phyloP scores from a whole-genome alignment of 2,329 filamentous ascomycete genomes.

The Arthroderma sp. region DNA sequence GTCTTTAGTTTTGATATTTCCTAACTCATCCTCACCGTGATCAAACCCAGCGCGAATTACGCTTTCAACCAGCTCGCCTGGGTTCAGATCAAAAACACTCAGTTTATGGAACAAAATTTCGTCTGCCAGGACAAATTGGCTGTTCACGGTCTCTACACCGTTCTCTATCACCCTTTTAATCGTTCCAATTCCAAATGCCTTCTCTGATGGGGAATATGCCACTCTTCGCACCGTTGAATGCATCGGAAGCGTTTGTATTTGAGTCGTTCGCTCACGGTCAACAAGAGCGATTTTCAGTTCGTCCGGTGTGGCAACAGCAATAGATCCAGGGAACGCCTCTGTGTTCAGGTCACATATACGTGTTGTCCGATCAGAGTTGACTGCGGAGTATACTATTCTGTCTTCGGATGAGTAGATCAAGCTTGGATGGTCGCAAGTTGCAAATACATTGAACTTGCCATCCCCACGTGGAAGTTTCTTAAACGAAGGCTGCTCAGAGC shows the following conservation, averaged over 20 bases:
- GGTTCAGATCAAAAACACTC: slow-evolving; percentile 52
- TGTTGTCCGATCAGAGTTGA: slow-evolving; percentile 75
- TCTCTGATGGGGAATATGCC: slow-evolving; percentile 66
- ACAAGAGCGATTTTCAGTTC: slow-evolving; percentile 69
- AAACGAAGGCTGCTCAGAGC: slow-evolving; percentile 71
- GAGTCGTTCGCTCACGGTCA: slow-evolving; percentile 74
- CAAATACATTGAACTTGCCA: slow-evolving; percentile 67
- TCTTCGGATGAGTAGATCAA: slow-evolving; percentile 84
- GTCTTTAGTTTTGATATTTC: slow-evolving; percentile 43
- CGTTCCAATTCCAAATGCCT: slow-evolving; percentile 76
- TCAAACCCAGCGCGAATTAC: slow-evolving; percentile 64
- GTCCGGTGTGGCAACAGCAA: slow-evolving; percentile 64
- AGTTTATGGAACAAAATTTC: slow-evolving; percentile 75
- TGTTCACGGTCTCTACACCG: slow-evolving; percentile 62
- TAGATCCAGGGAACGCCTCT: slow-evolving; percentile 64
- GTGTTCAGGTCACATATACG: slow-evolving; percentile 73
- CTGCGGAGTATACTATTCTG: slow-evolving; percentile 80
- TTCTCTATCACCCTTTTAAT: slow-evolving; percentile 59
- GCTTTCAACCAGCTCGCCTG: slow-evolving; percentile 68
- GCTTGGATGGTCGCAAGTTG: slow-evolving; percentile 86
- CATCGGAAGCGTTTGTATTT: slow-evolving; percentile 68
- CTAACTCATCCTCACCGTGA: slow-evolving; percentile 42
- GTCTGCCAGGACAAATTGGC: slow-evolving; percentile 78
- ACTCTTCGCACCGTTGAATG: slow-evolving; percentile 74
- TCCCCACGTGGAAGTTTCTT: slow-evolving; percentile 59